A percentile compares a stretch with the other conserved stretches of the same genome.
These are phyloP conservation scores for Fagopyrum tataricum DNA, from an alignment of 148 eudicot genomes.

Conservation along the genomic window DNA sequence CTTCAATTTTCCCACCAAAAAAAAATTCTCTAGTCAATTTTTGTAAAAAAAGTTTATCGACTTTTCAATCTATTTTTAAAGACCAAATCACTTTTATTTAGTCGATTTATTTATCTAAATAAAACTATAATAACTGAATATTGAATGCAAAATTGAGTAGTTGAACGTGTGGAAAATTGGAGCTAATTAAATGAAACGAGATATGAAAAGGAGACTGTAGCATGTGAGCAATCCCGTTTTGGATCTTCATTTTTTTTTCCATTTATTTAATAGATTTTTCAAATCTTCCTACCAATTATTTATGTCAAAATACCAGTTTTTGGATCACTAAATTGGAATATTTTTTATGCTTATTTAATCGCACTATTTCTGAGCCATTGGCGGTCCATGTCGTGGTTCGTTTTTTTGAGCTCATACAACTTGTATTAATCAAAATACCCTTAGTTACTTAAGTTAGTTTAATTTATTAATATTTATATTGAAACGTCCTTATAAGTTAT, in stretches of 20 bases:
- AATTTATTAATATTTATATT: too few relatives aligned
- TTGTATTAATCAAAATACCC: too few relatives aligned
- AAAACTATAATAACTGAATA: not conserved
- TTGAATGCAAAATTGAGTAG: not conserved
- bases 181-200: not conserved
- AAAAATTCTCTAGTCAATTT: too few relatives aligned
- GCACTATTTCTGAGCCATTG: not conserved
- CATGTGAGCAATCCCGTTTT: slow-evolving; percentile 7
- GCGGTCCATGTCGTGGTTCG: not conserved
- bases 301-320: not conserved
- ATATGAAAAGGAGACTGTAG: not conserved
- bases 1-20: too few relatives aligned
- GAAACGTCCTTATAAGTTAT: too few relatives aligned
- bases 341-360: not conserved
- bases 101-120: too few relatives aligned
- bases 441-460: too few relatives aligned
- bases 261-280: not conserved
- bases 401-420: not conserved
- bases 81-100: too few relatives aligned
- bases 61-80: too few relatives aligned
- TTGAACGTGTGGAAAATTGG: slow-evolving; percentile 9
- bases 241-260: not conserved
- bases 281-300: not conserved
- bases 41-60: too few relatives aligned
- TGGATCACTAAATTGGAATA: slow-evolving; percentile 1